Evolutionary conservation across 768 basidiomycete species (phyloP), one percentile per base, ranked within the genome.

Genomic region (Exsudoporus frostii): DNA sequence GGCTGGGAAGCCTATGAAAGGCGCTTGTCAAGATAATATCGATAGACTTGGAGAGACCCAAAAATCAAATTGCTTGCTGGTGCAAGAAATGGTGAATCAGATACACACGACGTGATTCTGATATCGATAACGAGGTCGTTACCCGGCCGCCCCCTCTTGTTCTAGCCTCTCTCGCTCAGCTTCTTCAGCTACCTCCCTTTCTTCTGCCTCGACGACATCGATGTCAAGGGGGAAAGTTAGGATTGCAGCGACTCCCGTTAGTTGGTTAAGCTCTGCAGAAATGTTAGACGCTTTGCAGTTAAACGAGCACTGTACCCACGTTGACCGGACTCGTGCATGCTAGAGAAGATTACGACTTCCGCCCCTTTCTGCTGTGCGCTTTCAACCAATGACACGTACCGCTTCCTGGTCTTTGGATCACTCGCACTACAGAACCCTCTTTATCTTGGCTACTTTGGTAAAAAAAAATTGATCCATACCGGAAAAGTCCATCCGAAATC

Each of bases 321-420:
- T 79, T 98, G 94, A 14, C 97, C 97, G 20, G 91, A 92, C 73
- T 99, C 97, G 66, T 99, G 97, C 97, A 99, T 98, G 64, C 94
- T 98, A 5, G 96, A 98, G 71, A 98, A 99, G 58, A 98, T 94
- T 19, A 98, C 77, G 6, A 94, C 94, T 65, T 98, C 95, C 24
- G 86, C 96, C 24, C 94, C 92, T 58, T 89, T 91, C 42, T 84
- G 79, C 60, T 88, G 85, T 15, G 98, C 93, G 33, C 82, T 84
- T 70, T 99, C 96, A 1, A 96, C 93, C 33, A 98, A 76, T 42
- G 72, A 75, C 30, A 99, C 95, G 61, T 90, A 98, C 66, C 80
- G 83, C 67, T 88, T 96, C 45, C 97, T 77, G 46, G 81, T 79
- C 19, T 69, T 71, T 5, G 90, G 86, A 57, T 97, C 86, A 61